phyloP scores from a whole-genome alignment of 2,329 filamentous ascomycete genomes.

The Aspergillus sp. region DNA sequence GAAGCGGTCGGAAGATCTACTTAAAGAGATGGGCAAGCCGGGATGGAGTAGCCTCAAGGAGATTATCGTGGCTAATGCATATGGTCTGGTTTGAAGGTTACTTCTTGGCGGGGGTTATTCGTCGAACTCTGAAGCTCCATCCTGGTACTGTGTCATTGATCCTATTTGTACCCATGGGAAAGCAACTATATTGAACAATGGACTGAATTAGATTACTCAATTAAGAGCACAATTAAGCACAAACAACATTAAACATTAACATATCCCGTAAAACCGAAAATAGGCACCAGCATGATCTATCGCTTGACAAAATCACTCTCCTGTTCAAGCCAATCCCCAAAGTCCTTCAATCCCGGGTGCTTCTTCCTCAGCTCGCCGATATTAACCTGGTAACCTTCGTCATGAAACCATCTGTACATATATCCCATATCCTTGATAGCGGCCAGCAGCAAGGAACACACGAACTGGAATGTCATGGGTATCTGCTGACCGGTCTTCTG shows the following conservation, averaged over 20 bases:
- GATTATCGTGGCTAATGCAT: neutral
- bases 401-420: conserved; percentile 56
- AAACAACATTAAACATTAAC: neutral
- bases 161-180: too few relatives aligned
- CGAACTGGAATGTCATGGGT: conserved; percentile 44
- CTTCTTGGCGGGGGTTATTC: too few relatives aligned
- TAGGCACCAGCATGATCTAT: neutral
- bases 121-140: too few relatives aligned
- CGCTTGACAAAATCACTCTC: neutral
- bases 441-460: conserved; percentile 45
- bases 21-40: neutral
- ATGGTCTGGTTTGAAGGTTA: neutral
- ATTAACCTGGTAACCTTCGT: conserved; percentile 51
- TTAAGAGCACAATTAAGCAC: too few relatives aligned
- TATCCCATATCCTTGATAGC: conserved; percentile 46
- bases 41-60: neutral
- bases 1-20: neutral
- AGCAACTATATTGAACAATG: too few relatives aligned
- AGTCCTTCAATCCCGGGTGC: conserved; percentile 50
- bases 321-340: conserved; percentile 49
- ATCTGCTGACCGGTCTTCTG: conserved; percentile 47
- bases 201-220: too few relatives aligned
- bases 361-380: conserved; percentile 44
- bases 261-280: neutral
- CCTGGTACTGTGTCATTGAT: too few relatives aligned